Percentiles rank a stretch among this genome's conserved stretches.
phyloP scores from a whole-genome alignment of 208 protist genomes.

The Leishmania gerbilli region DNA sequence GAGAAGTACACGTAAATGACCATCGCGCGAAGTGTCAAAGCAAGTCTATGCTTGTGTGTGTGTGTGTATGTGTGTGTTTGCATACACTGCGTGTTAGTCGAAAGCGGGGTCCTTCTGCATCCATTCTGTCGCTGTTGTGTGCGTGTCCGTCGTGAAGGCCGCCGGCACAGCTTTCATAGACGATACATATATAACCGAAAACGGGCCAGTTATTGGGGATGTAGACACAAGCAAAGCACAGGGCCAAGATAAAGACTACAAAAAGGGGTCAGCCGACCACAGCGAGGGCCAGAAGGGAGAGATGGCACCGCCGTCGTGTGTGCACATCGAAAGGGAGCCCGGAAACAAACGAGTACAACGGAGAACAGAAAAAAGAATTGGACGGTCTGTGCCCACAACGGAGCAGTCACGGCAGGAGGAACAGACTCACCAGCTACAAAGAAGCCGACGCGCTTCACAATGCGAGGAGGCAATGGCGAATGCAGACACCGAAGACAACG shows the following conservation, averaged over 20 bases:
- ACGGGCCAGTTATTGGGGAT: not conserved
- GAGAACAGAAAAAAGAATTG: not conserved
- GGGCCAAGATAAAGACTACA: not conserved
- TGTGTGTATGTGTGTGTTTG: not conserved
- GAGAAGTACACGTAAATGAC: not conserved
- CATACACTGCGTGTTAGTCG: not conserved
- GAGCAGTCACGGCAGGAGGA: not conserved
- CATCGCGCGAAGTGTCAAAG: not conserved
- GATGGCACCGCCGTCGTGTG: no score
- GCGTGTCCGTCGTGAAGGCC: not conserved
- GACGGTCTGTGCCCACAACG: not conserved
- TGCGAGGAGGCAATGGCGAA: not conserved
- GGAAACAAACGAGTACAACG: not conserved
- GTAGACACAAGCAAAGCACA: not conserved
- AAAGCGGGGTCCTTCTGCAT: not conserved
- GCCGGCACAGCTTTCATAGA: not conserved
- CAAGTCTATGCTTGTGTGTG: not conserved
- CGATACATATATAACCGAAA: not conserved
- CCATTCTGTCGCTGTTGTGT: no score
- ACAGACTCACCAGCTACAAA: not conserved
- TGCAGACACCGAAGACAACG: no score
- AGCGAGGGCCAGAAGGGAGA: not conserved
- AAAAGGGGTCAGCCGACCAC: not conserved
- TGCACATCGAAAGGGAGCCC: not conserved
- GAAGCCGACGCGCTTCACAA: not conserved